A percentile compares a stretch with the other conserved stretches of the same genome.
Conservation (phyloP, 495 filamentous ascomycete genomes). For the Penicillium flavigenum region DNA sequence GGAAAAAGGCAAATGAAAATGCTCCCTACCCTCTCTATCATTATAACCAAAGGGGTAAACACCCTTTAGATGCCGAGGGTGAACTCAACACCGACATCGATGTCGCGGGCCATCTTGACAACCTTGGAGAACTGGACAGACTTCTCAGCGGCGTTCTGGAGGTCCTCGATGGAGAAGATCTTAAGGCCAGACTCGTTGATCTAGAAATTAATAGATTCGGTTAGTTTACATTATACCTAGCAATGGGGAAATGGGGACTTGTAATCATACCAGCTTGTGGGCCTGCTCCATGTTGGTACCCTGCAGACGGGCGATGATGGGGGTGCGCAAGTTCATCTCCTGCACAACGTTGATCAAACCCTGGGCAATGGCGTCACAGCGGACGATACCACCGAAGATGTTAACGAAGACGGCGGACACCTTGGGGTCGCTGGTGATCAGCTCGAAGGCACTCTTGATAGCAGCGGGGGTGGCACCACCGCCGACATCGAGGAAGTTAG, state of each 20-base stretch:
- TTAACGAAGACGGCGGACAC: conserved; percentile 99
- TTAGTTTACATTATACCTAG: conserved; percentile 5
- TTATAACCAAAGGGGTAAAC: conserved; percentile 2
- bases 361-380: conserved; percentile 96
- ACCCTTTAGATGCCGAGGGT: conserved; percentile 79
- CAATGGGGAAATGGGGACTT: background rate
- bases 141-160: conserved; percentile 96
- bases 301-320: conserved; percentile 93
- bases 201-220: conserved; percentile 28
- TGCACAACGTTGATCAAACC: conserved; percentile 92
- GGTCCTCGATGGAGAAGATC: conserved; percentile 99
- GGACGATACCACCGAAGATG: conserved; percentile 98
- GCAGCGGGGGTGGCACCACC: conserved; percentile 95
- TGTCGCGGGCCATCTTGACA: conserved; percentile 97
- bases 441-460: conserved; percentile 95
- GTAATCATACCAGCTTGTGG: conserved; percentile 67
- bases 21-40: conserved; percentile 16
- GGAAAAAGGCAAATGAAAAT: conserved; percentile 22
- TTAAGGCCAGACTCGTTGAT: conserved; percentile 98
- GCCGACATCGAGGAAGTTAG: conserved; percentile 98
- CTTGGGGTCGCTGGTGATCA: conserved; percentile 98
- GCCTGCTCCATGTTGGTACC: conserved; percentile 98
- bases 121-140: conserved; percentile 98
- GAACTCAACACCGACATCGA: conserved; percentile 98
- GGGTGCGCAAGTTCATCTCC: conserved; percentile 90